phyloP scores from a whole-genome alignment of 2,329 filamentous ascomycete species.

The Drechslera avenae region DNA sequence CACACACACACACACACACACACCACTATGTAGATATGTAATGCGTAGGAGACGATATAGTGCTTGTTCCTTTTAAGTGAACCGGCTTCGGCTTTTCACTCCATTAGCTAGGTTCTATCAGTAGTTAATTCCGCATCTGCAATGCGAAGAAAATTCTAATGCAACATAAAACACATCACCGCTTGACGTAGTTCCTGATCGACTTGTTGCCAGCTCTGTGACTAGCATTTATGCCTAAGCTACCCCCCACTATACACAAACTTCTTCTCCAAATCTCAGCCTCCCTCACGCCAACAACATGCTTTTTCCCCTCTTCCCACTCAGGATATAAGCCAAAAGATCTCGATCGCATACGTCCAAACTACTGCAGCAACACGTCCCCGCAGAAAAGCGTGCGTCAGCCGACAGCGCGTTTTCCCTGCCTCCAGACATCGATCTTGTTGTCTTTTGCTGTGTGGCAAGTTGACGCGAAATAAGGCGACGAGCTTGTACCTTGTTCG shows the following conservation, averaged over 20 bases:
- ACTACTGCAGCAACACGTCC: not conserved
- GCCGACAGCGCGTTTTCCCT: not conserved
- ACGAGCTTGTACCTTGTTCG: not conserved
- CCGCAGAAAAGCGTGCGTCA: not conserved
- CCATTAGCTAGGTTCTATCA: conserved; percentile 1
- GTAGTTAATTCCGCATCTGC: not conserved
- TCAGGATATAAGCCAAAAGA: not conserved
- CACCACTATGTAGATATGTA: conserved; percentile 7
- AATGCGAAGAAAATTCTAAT: not conserved
- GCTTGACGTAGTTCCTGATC: too few species aligned
- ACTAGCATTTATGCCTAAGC: too few species aligned
- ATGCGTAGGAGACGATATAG: conserved; percentile 3
- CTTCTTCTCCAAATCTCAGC: too few species aligned
- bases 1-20: not conserved
- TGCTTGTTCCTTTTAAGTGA: not conserved
- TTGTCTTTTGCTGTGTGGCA: not conserved
- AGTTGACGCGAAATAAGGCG: not conserved
- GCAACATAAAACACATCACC: too few species aligned
- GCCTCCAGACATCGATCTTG: not conserved
- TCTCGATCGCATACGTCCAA: not conserved
- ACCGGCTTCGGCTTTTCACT: not conserved
- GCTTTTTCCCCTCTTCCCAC: too few species aligned
- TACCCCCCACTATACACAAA: too few species aligned
- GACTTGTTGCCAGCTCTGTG: too few species aligned
- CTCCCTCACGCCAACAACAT: too few species aligned